Evolutionary conservation across 495 filamentous ascomycete species (phyloP).

Genomic region (Margaritispora aquatica): DNA sequence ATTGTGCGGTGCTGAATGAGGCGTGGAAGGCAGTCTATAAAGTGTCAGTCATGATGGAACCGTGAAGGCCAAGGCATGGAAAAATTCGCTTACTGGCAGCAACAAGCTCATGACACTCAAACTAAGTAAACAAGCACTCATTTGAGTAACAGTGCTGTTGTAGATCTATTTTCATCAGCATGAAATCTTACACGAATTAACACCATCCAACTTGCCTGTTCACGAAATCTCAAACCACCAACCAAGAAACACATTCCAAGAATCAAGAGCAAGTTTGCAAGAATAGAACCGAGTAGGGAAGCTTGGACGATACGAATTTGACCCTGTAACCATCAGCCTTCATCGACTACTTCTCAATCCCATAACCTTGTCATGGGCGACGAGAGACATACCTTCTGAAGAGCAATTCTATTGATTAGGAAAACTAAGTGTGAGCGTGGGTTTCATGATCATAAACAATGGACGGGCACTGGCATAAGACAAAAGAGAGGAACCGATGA

Average conservation of each 20-base stretch:
- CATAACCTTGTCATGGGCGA: slow-evolving; percentile 23
- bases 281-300: slow-evolving; percentile 78
- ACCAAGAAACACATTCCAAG: slow-evolving; percentile 86
- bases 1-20: slow-evolving; percentile 57
- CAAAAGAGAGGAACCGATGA: slow-evolving; percentile 23
- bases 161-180: slow-evolving; percentile 56
- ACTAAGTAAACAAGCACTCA: slow-evolving; percentile 88
- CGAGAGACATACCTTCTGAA: slow-evolving; percentile 45
- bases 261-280: slow-evolving; percentile 82
- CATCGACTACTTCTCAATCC: too few relatives aligned
- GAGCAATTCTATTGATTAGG: slow-evolving; percentile 49
- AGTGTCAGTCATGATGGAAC: slow-evolving; percentile 3
- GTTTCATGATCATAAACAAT: slow-evolving; percentile 25
- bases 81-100: slow-evolving; percentile 63
- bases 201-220: slow-evolving; percentile 50
- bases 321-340: slow-evolving; percentile 47
- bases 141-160: slow-evolving; percentile 91
- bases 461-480: slow-evolving; percentile 11
- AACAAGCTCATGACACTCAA: slow-evolving; percentile 82
- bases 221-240: slow-evolving; percentile 79
- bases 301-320: slow-evolving; percentile 89
- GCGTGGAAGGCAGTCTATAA: slow-evolving; percentile 81
- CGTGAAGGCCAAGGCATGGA: too few relatives aligned
- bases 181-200: too few relatives aligned
- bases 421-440: slow-evolving; percentile 30